These are phyloP conservation scores for Drechmeria coniospora DNA, from an alignment of 2,329 filamentous ascomycete species.

Conservation along the genomic window DNA sequence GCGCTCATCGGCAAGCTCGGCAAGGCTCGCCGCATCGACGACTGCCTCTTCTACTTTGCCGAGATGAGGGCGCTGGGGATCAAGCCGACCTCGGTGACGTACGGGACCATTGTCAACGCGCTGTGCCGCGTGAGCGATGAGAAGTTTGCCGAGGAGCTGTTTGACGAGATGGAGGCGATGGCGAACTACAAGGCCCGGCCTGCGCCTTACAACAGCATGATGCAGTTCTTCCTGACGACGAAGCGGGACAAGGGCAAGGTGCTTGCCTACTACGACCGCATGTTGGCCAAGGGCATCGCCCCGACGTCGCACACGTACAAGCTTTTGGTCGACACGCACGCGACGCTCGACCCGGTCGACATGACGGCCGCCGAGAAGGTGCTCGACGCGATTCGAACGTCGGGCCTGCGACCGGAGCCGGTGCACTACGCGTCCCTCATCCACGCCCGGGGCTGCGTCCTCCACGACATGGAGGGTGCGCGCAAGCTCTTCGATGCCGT, in stretches of 20 bases:
- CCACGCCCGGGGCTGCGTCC: constrained; percentile 85
- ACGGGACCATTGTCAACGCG: constrained; percentile 95
- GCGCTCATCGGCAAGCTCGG: constrained; percentile 95
- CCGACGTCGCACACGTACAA: constrained; percentile 97
- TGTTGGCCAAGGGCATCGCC: constrained; percentile 72
- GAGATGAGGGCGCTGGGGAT: constrained; percentile 92
- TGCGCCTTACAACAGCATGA: constrained; percentile 97
- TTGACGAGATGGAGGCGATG: constrained; percentile 98
- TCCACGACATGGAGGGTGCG: constrained; percentile 80
- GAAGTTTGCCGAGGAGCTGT: constrained; percentile 92
- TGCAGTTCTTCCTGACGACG: constrained; percentile 97
- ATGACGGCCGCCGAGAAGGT: constrained; percentile 78
- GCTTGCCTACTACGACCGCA: constrained; percentile 84
- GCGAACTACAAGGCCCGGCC: constrained; percentile 97
- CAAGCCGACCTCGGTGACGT: constrained; percentile 92
- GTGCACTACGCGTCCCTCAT: constrained; percentile 94
- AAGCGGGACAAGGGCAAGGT: constrained; percentile 95
- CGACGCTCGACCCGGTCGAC: constrained; percentile 80
- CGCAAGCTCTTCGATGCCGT: constrained; percentile 71
- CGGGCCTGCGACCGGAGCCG: constrained; percentile 67
- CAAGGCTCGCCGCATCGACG: constrained; percentile 93
- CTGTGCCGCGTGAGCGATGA: constrained; percentile 94
- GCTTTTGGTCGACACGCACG: constrained; percentile 87
- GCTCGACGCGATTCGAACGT: constrained; percentile 58
- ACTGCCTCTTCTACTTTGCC: constrained; percentile 94